phyloP scores from a whole-genome alignment of 129 eudicot species.

The Escallonia rubra region DNA sequence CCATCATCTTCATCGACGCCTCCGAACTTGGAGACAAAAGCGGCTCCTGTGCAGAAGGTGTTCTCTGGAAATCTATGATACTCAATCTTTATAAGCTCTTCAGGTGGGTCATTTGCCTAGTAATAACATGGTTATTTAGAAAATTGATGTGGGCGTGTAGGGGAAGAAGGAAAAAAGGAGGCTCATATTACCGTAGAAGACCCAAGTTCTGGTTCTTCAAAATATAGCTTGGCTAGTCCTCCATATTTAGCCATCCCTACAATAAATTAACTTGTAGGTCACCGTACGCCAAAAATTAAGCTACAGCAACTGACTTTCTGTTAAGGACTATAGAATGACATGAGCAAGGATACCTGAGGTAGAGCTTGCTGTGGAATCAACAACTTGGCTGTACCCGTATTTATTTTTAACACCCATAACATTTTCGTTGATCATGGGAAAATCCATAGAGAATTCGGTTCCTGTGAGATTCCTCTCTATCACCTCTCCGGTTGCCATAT shows the following conservation, averaged over 20 bases:
- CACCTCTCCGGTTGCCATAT: slow-evolving; percentile 55
- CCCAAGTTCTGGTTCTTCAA: slow-evolving; percentile 25
- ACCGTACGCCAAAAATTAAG: background rate
- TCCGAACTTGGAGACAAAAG: slow-evolving; percentile 38
- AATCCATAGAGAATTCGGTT: slow-evolving; percentile 51
- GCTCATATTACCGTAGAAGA: too few species aligned
- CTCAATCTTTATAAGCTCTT: slow-evolving; percentile 35
- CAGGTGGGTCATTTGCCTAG: background rate
- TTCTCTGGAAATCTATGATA: slow-evolving; percentile 37
- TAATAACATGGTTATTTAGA: background rate
- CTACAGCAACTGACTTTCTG: background rate
- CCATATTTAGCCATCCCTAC: slow-evolving; percentile 60
- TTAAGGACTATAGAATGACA: too few species aligned
- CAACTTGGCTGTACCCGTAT: slow-evolving; percentile 51
- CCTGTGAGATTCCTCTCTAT: slow-evolving; percentile 50
- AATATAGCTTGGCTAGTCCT: slow-evolving; percentile 53
- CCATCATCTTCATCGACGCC: slow-evolving; percentile 53
- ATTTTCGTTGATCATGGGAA: slow-evolving; percentile 59
- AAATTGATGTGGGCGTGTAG: too few species aligned
- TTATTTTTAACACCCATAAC: slow-evolving; percentile 36
- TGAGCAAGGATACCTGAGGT: slow-evolving; percentile 24
- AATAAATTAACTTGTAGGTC: background rate
- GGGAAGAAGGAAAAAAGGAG: too few species aligned
- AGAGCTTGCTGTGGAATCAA: slow-evolving; percentile 54
- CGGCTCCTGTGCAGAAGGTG: slow-evolving; percentile 48